Percentiles rank a stretch among this genome's conserved stretches.
phyloP scores from a whole-genome alignment of 176 grass and related monocot species.

The Carex kokanica region DNA sequence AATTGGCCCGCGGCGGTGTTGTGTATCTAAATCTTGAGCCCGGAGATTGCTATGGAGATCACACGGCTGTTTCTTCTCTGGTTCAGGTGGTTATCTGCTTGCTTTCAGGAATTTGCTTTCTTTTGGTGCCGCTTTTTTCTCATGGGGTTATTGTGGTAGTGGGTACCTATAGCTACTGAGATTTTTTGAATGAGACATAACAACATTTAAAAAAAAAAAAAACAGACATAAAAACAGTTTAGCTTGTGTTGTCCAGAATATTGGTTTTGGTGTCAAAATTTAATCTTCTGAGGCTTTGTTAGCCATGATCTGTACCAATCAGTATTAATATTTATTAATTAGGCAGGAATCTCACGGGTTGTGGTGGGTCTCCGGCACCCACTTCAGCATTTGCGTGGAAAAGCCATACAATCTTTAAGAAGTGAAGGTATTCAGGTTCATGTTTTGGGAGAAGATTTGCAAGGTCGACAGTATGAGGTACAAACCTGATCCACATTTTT shows the following conservation, averaged over 20 bases:
- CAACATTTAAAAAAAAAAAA: too few relatives aligned
- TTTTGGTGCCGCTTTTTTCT: not conserved
- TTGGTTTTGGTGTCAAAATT: not conserved
- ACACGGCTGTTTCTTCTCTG: constrained; percentile 52
- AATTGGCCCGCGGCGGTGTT: constrained; percentile 51
- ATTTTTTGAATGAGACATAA: not conserved
- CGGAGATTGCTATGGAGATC: constrained; percentile 75
- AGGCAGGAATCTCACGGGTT: constrained; percentile 89
- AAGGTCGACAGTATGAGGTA: constrained; percentile 66
- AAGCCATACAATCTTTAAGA: constrained; percentile 70
- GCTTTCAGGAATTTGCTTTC: not conserved
- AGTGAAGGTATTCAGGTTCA: constrained; percentile 82
- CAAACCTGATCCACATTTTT: not conserved
- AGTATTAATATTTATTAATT: constrained; percentile 31
- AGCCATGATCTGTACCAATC: not conserved
- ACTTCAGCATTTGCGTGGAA: constrained; percentile 73
- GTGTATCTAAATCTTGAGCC: constrained; percentile 91
- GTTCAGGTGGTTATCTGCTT: constrained; percentile 52
- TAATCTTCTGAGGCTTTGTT: not conserved
- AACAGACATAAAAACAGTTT: not conserved
- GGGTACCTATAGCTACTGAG: not conserved
- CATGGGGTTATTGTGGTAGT: not conserved
- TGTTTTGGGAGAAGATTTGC: constrained; percentile 76
- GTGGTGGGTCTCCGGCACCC: constrained; percentile 83
- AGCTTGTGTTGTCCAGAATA: not conserved